Evolutionary conservation across 495 filamentous ascomycete species (phyloP), one percentile per base, ranked within the genome.

Genomic region (Penicillium psychrofluorescens): DNA sequence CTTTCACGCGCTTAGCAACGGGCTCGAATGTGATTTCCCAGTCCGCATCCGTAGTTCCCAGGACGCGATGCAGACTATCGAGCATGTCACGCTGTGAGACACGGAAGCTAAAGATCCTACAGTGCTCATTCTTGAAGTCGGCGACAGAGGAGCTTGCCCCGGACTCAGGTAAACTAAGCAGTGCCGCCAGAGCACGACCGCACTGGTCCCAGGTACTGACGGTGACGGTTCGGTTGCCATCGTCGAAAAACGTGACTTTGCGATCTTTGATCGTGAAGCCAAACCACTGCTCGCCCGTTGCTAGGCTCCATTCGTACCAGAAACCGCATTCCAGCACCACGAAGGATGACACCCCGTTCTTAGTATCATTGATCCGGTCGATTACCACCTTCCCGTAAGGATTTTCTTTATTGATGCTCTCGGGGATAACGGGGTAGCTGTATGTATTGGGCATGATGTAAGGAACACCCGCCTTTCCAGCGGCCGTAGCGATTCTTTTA

Each of bases 381-480:
- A 33, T 4, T 4, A 37, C 40, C 1, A 6, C 0, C 8, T 30
- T 41, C 14, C 15, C 40, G 43, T 36, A 53, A n/a, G 1, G 54
- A 15, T 30, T 49, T 51, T 28, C 31, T 72, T 69, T 29, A 60
- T 46, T 33, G 40, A 11, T 4, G 66, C 27, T 8, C 38, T 32
- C 32, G 1, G 29, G 22, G 0, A 1, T 35, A 7, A 53, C 15
- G 40, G 79, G 74, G 30, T 44, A 42, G 13, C 75, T 74, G 40
- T 58, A 85, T 35, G 67, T 67, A 53, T 84, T 84, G 12, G 84
- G 83, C 40, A 85, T 62, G 46, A 87, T 56, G 61, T 78, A 84
- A 0, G 56, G 61, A 0, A 87, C 77, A 2, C 72, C 74, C 2
- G 84, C 83, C 29, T 74, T 68, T 9, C 71, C 76, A 2, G 84